Percentiles rank a stretch among this genome's conserved stretches.
Conservation (phyloP, 148 eudicot genomes). For the Nepenthes gracilis region DNA sequence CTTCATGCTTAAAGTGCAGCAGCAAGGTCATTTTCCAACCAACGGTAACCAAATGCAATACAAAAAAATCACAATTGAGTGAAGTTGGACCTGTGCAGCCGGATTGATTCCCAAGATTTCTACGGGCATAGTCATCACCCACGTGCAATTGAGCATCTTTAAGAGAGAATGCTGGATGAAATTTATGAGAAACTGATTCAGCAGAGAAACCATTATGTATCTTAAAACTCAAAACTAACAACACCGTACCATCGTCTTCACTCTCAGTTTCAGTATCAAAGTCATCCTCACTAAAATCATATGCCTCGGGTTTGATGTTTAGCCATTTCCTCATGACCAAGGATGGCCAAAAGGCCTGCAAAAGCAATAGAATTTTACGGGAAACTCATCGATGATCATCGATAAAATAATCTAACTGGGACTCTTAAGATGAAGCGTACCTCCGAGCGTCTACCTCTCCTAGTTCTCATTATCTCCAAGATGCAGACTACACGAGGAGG, state of each 20-base stretch:
- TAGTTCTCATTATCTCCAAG: conserved; percentile 32
- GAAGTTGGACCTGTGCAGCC: conserved; percentile 3
- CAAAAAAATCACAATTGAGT: neutral
- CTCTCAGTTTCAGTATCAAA: conserved; percentile 79
- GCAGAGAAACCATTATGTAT: neutral
- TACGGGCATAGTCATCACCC: conserved; percentile 4
- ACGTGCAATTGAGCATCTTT: conserved; percentile 1
- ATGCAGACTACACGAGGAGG: neutral
- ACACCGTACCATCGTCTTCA: conserved; percentile 69
- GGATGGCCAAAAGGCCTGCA: conserved; percentile 79
- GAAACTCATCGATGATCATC: neutral
- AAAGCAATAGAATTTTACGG: neutral
- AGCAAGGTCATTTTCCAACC: neutral
- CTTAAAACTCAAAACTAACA: neutral
- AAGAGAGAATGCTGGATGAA: conserved; percentile 9
- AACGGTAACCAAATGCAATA: conserved; percentile 3
- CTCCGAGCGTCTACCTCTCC: conserved; percentile 57
- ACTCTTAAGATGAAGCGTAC: conserved; percentile 18
- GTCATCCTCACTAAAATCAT: conserved; percentile 93
- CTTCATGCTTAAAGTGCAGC: too few species aligned
- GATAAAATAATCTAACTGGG: neutral
- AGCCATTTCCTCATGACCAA: conserved; percentile 95
- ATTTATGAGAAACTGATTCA: conserved; percentile 6
- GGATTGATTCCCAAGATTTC: conserved; percentile 1
- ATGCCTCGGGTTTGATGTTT: conserved; percentile 61